Evolutionary conservation across 768 basidiomycete genomes (phyloP), one percentile per base, ranked within the genome.

Genomic region (Termitomyces sp.): DNA sequence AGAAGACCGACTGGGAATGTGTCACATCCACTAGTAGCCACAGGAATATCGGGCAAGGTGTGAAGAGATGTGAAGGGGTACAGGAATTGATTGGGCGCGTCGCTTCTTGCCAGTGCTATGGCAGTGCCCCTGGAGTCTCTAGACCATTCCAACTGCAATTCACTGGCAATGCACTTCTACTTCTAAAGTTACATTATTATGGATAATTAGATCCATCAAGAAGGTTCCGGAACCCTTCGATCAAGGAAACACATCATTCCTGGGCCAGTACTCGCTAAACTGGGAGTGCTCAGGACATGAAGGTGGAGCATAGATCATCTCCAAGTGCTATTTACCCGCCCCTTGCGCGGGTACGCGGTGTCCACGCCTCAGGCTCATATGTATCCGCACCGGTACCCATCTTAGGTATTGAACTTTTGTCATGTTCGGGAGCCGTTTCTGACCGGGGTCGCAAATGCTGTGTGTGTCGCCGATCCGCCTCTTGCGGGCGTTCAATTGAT

Each of bases 341-440:
- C 62, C 65, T 62, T 22, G 42, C 50, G 32, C 57, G 61, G 33
- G 57, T 50, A 48, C 58, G 65, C 16, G 67, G 67, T 39, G 57
- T 55, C 67, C 67, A 68, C 5, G 65, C 28, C 38, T 68, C 60
- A 18, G 64, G 62, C 38, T 65, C 62, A 53, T 67, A 57, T 2
- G 61, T 32, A 49, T 67, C 63, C 13, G 58, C 33, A 32, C 45
- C 44, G 20, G 51, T 45, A 45, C 20, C 28, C 24, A 64, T 58
- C 50, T 61, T 51, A 8, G 61, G 61, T 4, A 50, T 15, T 4
- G 61, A 12, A 56, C 36, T 62, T 55, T 61, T 55, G n/a, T 51
- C 44, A 11, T 46, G 20, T 36, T 52, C 40, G 7, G 18, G 12
- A 42, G 28, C 11, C 18, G 7, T 42, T 32, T 55, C 32, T 32